Evolutionary conservation across 345 rosid species (phyloP), one percentile per base, ranked within the genome.

Genomic region (Geranium rotundifolium): DNA sequence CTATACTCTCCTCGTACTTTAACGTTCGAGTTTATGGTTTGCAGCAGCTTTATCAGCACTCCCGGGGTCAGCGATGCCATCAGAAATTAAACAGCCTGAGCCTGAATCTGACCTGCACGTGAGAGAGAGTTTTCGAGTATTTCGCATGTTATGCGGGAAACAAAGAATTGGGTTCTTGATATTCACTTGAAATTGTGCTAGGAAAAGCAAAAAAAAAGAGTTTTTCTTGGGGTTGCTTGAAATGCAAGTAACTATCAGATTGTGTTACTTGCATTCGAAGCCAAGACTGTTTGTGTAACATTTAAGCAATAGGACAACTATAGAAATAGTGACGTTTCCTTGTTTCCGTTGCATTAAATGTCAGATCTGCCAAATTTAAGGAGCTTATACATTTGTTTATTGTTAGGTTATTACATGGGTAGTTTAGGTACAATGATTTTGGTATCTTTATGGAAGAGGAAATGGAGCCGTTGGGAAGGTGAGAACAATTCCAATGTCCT

Each of bases 51-150:
- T 58, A 85, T 69, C 20, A 89, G 71, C 67, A 87, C 91, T 67
- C 83, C 83, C 31, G 98, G 95, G 54, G 79, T 83, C 46, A 89
- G 93, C 39, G 95, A 92, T 57, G 93, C 95, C 96, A 89, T 85
- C 41, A 4, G 41, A 34, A 34, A 34, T 23, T 23, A 23, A 23
- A 23, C 27, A 1, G 27, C 41, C 41, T 34, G 41, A 34, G 3
- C 6, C 7, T 2, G 3, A 31, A 31, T 31, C 41, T 23, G 27
- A 23, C 27, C 27, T 23, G 27, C 27, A 23, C 27, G 27, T 2
- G 27, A 23, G 27, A 23, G 27, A 23, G 46, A 8, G 41, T 34
- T 37, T 37, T 37, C 12, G 46, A 37, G 46, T 6, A 1, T 37
- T 37, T 37, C 1, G 27, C 27, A 23, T 23, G 27, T 23, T 23